Evolutionary conservation across 164 flowering plant species (phyloP).

Genomic region (Buxus sempervirens): DNA sequence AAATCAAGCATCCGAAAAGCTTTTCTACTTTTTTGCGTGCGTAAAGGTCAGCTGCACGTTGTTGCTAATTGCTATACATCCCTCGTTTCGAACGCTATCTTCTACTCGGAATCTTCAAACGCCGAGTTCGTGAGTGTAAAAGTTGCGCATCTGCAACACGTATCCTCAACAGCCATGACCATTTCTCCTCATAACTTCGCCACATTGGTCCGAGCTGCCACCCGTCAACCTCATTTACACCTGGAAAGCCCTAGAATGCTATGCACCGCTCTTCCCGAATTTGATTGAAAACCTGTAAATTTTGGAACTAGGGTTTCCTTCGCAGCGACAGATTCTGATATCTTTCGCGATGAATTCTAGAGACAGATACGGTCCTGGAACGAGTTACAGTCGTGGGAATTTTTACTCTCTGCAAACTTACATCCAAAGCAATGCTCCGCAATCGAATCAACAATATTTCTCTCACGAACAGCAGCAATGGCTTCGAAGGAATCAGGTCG

Average conservation of each 20-base stretch:
- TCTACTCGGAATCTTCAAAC: too few species aligned
- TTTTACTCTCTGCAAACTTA: not conserved
- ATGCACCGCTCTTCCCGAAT: not conserved
- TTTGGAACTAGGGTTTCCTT: not conserved
- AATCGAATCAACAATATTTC: not conserved
- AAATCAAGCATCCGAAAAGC: too few species aligned
- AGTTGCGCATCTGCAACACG: too few species aligned
- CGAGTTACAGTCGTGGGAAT: not conserved
- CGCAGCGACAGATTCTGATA: not conserved
- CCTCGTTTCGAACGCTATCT: too few species aligned
- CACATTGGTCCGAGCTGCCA: not conserved
- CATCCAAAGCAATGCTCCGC: not conserved
- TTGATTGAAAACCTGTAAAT: not conserved
- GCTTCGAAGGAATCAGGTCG: conserved; percentile 46
- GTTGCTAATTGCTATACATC: too few species aligned
- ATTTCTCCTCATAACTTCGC: not conserved
- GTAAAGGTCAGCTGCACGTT: too few species aligned
- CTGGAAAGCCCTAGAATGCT: not conserved
- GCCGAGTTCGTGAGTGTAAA: too few species aligned
- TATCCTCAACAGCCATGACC: too few species aligned
- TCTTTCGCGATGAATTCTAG: not conserved
- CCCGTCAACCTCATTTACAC: not conserved
- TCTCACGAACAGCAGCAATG: conserved; percentile 48
- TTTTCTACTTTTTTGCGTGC: too few species aligned
- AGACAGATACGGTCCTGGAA: not conserved